Evolutionary conservation across 1,284 basidiomycete species (phyloP).

Genomic region (Cutaneotrichosporon cutaneum): DNA sequence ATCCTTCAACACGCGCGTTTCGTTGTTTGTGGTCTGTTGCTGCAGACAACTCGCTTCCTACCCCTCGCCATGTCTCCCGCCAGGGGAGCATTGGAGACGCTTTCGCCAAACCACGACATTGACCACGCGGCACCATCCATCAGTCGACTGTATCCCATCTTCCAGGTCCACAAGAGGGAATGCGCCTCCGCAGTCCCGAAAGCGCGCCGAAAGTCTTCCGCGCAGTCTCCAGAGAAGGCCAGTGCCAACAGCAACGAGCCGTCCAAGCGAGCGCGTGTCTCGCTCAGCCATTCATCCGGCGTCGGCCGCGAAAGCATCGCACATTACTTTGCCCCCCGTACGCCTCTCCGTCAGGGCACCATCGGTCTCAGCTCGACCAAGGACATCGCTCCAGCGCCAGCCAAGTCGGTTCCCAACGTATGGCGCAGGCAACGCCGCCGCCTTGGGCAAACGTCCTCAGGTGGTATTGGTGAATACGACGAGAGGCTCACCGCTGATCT

Average conservation of each 20-base stretch:
- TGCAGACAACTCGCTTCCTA: neutral
- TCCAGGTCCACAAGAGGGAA: neutral
- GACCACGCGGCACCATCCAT: neutral
- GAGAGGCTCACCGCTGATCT: neutral
- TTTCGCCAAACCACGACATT: neutral
- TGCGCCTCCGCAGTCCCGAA: neutral
- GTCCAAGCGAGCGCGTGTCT: neutral
- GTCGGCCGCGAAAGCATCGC: conserved; percentile 4
- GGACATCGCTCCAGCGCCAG: neutral
- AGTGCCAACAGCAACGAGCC: neutral
- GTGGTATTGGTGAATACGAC: neutral
- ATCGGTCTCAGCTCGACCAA: neutral
- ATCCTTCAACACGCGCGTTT: neutral
- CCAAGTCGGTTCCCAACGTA: neutral
- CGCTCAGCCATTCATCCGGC: neutral
- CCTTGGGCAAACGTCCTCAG: conserved; percentile 3
- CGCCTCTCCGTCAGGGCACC: neutral
- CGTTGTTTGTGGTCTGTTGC: neutral
- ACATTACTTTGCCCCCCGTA: conserved; percentile 6
- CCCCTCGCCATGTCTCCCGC: neutral
- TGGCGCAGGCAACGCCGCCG: conserved; percentile 2
- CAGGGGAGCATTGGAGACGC: neutral
- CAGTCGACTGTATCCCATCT: conserved; percentile 16
- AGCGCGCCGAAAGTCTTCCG: neutral
- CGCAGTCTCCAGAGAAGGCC: no score